Base-by-base conservation (phyloP, 306 rosid genomes). In the Pyrus pyrifolia region DNA sequence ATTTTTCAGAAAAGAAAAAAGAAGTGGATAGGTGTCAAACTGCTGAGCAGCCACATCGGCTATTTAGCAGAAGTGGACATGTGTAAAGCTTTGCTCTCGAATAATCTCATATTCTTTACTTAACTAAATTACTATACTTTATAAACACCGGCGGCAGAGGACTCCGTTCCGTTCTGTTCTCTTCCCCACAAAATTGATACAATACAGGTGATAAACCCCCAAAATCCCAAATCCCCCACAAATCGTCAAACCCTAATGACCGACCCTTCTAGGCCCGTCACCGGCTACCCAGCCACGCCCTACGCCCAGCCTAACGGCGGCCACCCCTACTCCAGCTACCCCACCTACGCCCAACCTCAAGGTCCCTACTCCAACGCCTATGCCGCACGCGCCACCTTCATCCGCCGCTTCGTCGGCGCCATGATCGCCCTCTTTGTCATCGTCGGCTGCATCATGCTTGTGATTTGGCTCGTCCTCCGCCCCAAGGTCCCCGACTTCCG, bases 401-500 rank as follows among this genome's bases (percentile, higher is more conserved):
- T 90, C 65, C 97, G 98, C 77, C 85, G 90, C 15, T 73, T 92
- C 81, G 8, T 90, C 51, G 80, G 86, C 33, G 83, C 91, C 65
- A 81, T 95, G 83, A 61, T 89, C 6, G 78, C 90, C 81, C 80
- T 88, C 75, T 85, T 84, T 55, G 75, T 90, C 29, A n/a, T 86
- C 46, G 45, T 87, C 60, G 93, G 88, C 80, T 83, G 75, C 4
- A 64, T 86, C 59, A 57, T 87, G 27, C 75, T 95, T 71, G 60
- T 90, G 60, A 65, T 91, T 2, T 90, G 97, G 97, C 97, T 95
- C 62, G 88, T 95, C 76, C 86, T 95, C 29, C 97, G 97, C 49
- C 99, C 99, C 31, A 87, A 83, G 4, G 77, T 88, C 81, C 99
- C 97, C 0, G 75, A 84, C 35, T 83, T 88, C 83, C 81, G 70